These are phyloP conservation scores for Cinnamomum chago DNA, from an alignment of 164 flowering plant species.

Conservation along the genomic window DNA sequence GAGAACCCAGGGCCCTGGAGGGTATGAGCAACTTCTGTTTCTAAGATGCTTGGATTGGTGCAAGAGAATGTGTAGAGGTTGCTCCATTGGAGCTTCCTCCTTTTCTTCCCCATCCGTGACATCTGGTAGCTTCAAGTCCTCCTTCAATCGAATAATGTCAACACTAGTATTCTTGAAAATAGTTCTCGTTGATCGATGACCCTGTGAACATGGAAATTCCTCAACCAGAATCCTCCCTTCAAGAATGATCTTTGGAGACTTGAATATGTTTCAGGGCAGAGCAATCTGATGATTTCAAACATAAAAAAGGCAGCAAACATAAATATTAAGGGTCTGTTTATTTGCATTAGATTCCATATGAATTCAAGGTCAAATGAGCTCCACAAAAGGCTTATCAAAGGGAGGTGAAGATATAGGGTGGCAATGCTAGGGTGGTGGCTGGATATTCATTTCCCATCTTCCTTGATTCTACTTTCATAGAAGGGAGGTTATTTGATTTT, in stretches of 20 bases:
- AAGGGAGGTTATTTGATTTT: too few species aligned
- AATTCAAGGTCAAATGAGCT: too few species aligned
- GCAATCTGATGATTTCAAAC: neutral
- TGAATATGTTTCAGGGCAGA: neutral
- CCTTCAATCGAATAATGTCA: slow-evolving; percentile 4
- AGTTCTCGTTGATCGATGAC: neutral
- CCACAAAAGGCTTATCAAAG: too few species aligned
- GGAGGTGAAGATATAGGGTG: too few species aligned
- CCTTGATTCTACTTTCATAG: too few species aligned
- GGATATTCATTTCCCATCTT: too few species aligned
- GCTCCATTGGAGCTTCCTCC: slow-evolving; percentile 42
- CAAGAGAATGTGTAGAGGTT: slow-evolving; percentile 46
- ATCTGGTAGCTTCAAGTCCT: slow-evolving; percentile 19
- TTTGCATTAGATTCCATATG: too few species aligned
- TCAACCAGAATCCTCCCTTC: slow-evolving; percentile 7
- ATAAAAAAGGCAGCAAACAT: neutral
- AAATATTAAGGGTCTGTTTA: too few species aligned
- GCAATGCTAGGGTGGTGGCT: too few species aligned
- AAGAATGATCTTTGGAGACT: slow-evolving; percentile 1
- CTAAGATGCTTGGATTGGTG: slow-evolving; percentile 23
- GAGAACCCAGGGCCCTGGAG: slow-evolving; percentile 36
- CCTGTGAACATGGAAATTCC: neutral
- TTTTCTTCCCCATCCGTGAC: slow-evolving; percentile 23
- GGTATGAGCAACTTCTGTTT: slow-evolving; percentile 21
- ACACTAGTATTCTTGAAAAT: neutral